Evolutionary conservation across 2,329 filamentous ascomycete genomes (phyloP).

Genomic region (Zopfia rhizophila): DNA sequence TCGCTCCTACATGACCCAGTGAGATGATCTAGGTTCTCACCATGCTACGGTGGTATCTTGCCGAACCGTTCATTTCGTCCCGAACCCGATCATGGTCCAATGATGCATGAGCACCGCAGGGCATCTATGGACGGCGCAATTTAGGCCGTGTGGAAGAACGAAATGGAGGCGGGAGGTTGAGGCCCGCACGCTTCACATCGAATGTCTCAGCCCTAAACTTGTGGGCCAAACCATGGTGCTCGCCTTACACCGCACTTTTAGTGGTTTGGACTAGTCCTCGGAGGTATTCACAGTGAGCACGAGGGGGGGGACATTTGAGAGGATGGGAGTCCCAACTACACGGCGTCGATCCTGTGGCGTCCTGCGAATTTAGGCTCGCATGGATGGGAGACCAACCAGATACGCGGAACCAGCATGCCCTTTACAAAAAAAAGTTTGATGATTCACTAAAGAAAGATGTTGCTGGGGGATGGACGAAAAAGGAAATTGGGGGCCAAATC

Average conservation of each 20-base stretch:
- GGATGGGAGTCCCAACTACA: constrained; percentile 14
- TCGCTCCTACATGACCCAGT: constrained; percentile 9
- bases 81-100: constrained; percentile 24
- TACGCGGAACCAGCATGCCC: constrained; percentile 12
- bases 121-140: constrained; percentile 9
- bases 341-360: constrained; percentile 27
- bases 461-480: constrained; percentile 15
- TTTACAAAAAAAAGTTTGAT: constrained; percentile 11
- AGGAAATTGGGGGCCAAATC: constrained; percentile 29
- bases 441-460: constrained; percentile 5
- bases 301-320: constrained; percentile 2
- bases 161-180: constrained; percentile 11
- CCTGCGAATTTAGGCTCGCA: constrained; percentile 18
- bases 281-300: neutral
- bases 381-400: constrained; percentile 20
- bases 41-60: constrained; percentile 28
- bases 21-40: constrained; percentile 2
- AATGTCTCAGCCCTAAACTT: constrained; percentile 30
- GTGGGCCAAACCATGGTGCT: constrained; percentile 10
- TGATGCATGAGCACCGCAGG: constrained; percentile 13
- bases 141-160: constrained; percentile 17
- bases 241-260: constrained; percentile 21
- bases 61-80: constrained; percentile 22
- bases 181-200: constrained; percentile 10
- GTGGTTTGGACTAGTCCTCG: constrained; percentile 6